A percentile compares a stretch with the other conserved stretches of the same genome.
These are phyloP conservation scores for Ambrosia artemisiifolia DNA, from an alignment of 129 eudicot genomes.

Conservation along the genomic window DNA sequence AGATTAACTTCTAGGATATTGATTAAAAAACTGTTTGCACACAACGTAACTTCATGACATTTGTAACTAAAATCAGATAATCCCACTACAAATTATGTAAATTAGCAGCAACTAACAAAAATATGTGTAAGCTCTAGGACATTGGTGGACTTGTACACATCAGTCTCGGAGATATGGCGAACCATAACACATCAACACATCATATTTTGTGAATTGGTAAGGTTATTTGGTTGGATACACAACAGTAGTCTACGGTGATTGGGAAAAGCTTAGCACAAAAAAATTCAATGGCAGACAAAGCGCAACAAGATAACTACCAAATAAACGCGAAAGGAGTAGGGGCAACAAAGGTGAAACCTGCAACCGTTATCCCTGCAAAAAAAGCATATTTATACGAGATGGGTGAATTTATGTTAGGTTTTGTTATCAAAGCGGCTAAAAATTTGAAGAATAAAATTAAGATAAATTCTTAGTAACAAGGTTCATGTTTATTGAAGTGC, in stretches of 20 bases:
- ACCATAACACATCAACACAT: not conserved
- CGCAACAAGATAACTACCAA: not conserved
- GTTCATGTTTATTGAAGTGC: not conserved
- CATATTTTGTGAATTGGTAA: not conserved
- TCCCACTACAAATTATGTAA: too few species aligned
- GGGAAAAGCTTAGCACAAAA: not conserved
- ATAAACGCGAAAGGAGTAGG: not conserved
- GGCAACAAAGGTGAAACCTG: conserved; percentile 3
- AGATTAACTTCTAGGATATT: not conserved
- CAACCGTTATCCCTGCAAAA: not conserved
- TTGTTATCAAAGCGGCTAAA: not conserved
- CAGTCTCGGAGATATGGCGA: not conserved
- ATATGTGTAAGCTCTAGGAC: too few species aligned
- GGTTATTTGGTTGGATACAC: not conserved
- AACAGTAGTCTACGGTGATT: not conserved
- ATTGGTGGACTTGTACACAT: not conserved
- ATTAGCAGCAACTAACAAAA: too few species aligned
- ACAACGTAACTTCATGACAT: too few species aligned
- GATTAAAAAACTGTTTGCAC: too few species aligned
- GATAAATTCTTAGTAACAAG: conserved; percentile 8
- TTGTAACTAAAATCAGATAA: too few species aligned
- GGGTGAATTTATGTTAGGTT: not conserved
- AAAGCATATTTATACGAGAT: not conserved
- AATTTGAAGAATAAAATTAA: not conserved
- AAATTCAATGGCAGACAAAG: not conserved